Evolutionary conservation across 169 alveolate species (phyloP), one percentile per base, ranked within the genome.

Genomic region (Plasmodium adleri): DNA sequence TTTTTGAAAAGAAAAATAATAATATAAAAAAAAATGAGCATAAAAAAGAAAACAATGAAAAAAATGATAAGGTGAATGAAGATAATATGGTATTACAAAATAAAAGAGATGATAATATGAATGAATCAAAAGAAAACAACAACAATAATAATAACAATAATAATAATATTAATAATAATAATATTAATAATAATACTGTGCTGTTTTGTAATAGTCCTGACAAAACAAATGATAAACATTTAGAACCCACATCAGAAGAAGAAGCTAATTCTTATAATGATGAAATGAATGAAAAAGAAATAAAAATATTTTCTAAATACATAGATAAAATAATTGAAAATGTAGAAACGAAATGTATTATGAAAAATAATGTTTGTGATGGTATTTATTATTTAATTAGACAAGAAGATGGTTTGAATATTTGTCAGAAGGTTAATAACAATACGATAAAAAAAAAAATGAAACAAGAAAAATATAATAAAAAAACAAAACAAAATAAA

Each of bases 301-400:
- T 64, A 22, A 15, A 7, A 0, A 17, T n/a, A 12, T 76, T 76
- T 24, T 7, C n/a, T 9, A 76, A 24, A 43, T 76, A 47, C 39
- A 22, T 76, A 10, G 66, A 63, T 3, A 64, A 70, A 28, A 58
- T 76, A 3, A 76, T 76, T 43, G 73, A 76, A 28, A 64, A 20
- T 39, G 75, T 76, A 3, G 88, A 76, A 50, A 28, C 76, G 3
- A 45, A 62, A 12, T 49, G 52, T 20, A 76, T 76, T 2, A 52
- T 76, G 1, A 76, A 76, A 70, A 76, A 76, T 52, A 76, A 76
- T 43, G 75, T 76, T 39, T 76, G 88, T 59, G 88, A 76, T 63
- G 88, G 88, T 24, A 47, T 76, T 20, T 76, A 76, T 70, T 76
- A 24, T 45, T 56, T 76, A 43, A 50, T 74, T 13, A 74, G 66